Base-by-base conservation (phyloP, 345 rosid species). In the Dipteronia dyeriana region DNA sequence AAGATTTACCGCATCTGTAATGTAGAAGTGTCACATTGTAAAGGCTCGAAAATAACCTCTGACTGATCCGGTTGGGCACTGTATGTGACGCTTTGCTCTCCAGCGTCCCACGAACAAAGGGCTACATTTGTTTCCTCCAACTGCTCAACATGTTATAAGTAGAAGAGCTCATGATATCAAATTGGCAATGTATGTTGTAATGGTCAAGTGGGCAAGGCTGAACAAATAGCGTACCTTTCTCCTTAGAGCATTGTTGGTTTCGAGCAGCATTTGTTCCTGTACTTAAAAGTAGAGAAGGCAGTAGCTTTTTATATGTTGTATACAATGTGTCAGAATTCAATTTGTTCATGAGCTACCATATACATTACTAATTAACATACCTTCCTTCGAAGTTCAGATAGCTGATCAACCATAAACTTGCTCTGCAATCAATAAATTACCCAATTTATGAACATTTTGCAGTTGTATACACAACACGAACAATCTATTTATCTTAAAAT, bases 331-430 rank as follows among this genome's bases (percentile, higher is more conserved):
- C 7, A 20, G 26, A 59, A 59, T n/a, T 59, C 20, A 59, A 59
- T 59, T n/a, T 22, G 20, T 2, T 59, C 5, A 39, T 1, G n/a
- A 12, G 38, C 38, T 34, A 34, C 10, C 45, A 41, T 41, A 41
- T 41, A 0, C 41, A 38, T 38, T 3, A 41, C 38, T 34, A 4
- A 41, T 9, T 41, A 41, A 9, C 29, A 39, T 76, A 87, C 90
- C 86, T 83, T 83, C 75, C 64, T 80, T 68, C 61, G 79, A 59
- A 85, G 87, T 62, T 85, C 87, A 74, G 82, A 75, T n/a, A 87
- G 77, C 81, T 80, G 84, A 76, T 79, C 71, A 56, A 78, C 54
- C 80, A 81, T 31, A 41, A 39, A 66, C 3, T 51, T 76, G 49
- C 69, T 60, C 89, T 86, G 87, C 78, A 66, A 39, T 66, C 25